phyloP scores from a whole-genome alignment of 2,329 filamentous ascomycete genomes.

The Beauveria scarabaeidicola region DNA sequence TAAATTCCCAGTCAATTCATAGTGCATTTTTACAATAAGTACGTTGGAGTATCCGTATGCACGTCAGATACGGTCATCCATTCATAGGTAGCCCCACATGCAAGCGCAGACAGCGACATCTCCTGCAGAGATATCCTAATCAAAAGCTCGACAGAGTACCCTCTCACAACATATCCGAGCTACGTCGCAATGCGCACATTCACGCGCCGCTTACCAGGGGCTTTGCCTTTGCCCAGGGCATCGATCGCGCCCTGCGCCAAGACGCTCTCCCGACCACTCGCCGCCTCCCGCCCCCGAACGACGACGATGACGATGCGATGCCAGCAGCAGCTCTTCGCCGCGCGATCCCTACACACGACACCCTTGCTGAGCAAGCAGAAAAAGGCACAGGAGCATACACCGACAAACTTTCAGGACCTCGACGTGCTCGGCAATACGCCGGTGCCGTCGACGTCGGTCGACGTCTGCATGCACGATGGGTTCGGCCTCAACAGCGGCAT shows the following conservation, averaged over 20 bases:
- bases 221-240: background rate
- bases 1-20: too few relatives aligned
- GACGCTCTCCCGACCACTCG: background rate
- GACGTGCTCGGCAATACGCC: constrained; percentile 73
- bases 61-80: constrained; percentile 6
- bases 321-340: background rate
- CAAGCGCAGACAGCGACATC: background rate
- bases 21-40: too few relatives aligned
- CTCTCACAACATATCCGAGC: background rate
- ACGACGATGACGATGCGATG: background rate
- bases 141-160: background rate
- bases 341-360: constrained; percentile 15
- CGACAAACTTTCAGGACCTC: constrained; percentile 61
- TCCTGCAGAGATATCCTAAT: background rate
- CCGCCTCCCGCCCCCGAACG: background rate
- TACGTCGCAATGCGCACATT: background rate
- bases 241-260: background rate
- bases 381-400: constrained; percentile 24
- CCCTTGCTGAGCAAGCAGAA: constrained; percentile 15
- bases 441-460: constrained; percentile 71
- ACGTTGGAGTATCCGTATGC: background rate
- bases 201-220: background rate
- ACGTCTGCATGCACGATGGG: constrained; percentile 72
- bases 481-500: constrained; percentile 81
- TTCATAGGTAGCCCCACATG: background rate